Percentiles rank a stretch among this genome's conserved stretches.
Evolutionary conservation across 2,329 filamentous ascomycete species (phyloP).

Genomic region (Capronia americana): DNA sequence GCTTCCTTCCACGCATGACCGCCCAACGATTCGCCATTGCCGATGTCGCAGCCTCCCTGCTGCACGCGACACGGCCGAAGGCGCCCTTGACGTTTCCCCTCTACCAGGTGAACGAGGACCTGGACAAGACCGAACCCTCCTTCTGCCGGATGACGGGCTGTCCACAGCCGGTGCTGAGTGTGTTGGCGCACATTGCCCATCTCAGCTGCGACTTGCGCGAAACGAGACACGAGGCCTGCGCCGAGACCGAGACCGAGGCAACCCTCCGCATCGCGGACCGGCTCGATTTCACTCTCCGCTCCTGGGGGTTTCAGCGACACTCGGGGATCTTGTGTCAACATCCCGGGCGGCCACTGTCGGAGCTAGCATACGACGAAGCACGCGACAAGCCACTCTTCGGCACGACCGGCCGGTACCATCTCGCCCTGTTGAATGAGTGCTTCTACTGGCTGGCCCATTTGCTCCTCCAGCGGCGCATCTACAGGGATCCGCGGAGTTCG

Average conservation of each 20-base stretch:
- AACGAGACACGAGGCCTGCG: not conserved
- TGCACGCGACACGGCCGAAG: not conserved
- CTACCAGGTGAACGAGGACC: not conserved
- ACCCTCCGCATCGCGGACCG: too few species aligned
- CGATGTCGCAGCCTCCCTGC: not conserved
- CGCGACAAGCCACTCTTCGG: too few species aligned
- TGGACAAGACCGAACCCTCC: not conserved
- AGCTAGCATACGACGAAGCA: too few species aligned
- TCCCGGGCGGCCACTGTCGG: too few species aligned
- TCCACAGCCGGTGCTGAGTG: conserved; percentile 1
- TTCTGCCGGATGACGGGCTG: conserved; percentile 7
- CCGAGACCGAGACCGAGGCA: not conserved
- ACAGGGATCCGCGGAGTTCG: not conserved
- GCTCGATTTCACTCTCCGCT: too few species aligned
- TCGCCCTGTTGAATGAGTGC: not conserved
- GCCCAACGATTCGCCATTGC: not conserved
- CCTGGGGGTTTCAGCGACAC: too few species aligned
- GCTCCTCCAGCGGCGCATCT: not conserved
- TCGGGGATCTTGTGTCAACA: too few species aligned
- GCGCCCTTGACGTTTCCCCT: too few species aligned
- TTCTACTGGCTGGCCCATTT: not conserved
- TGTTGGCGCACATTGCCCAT: conserved; percentile 1
- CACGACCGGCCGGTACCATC: not conserved
- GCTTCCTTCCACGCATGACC: not conserved
- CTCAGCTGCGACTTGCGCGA: not conserved